Conservation (phyloP, 768 basidiomycete species). For the Dioszegia aurantiaca region DNA sequence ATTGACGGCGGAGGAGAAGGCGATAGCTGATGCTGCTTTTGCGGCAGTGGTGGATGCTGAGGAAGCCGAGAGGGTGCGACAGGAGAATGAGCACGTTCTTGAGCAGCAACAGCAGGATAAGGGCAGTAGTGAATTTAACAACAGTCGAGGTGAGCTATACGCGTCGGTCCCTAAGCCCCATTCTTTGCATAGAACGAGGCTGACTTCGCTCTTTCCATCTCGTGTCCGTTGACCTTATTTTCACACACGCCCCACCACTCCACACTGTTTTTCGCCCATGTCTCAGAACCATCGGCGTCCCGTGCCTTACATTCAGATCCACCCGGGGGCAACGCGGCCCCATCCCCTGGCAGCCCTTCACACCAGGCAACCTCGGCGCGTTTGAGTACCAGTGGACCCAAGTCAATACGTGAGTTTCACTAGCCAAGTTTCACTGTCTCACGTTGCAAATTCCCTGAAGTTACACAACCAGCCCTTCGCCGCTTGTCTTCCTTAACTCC, state of each 20-base stretch:
- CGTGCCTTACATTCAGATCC: background rate
- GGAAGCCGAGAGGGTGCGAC: background rate
- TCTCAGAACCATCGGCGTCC: constrained; percentile 7
- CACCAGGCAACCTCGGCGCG: constrained; percentile 1
- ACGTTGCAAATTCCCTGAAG: too few species aligned
- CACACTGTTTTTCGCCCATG: background rate
- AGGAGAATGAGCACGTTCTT: too few species aligned
- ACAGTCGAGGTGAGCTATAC: constrained; percentile 14
- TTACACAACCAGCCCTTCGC: too few species aligned
- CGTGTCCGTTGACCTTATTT: too few species aligned
- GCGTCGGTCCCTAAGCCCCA: too few species aligned
- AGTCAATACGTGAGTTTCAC: constrained; percentile 4
- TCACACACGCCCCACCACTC: too few species aligned
- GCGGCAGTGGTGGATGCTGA: background rate
- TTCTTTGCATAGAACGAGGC: too few species aligned
- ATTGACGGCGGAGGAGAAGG: background rate
- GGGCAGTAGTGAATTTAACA: background rate
- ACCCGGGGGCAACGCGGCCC: background rate
- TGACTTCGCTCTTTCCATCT: background rate
- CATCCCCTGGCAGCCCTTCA: background rate
- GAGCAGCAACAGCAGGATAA: too few species aligned
- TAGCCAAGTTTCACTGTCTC: too few species aligned
- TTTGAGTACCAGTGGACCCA: background rate
- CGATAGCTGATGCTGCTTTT: background rate
- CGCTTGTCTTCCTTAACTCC: background rate